A percentile compares a stretch with the other conserved stretches of the same genome.
These are phyloP conservation scores for Xylariales sp. DNA, from an alignment of 2,329 filamentous ascomycete species.

Conservation along the genomic window DNA sequence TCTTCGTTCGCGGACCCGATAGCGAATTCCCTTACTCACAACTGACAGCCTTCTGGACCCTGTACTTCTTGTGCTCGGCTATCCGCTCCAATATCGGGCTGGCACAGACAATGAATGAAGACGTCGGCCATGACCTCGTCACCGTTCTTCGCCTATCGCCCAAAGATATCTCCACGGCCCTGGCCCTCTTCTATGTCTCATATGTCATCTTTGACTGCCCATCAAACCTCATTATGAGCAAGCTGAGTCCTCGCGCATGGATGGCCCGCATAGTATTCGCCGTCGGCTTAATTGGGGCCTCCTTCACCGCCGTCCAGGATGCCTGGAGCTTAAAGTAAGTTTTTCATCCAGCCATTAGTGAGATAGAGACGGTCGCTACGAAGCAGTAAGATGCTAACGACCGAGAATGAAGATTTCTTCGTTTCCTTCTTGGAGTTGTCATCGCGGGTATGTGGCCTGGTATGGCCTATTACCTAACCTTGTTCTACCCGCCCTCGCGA, in stretches of 20 bases:
- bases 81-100: slow-evolving; percentile 93
- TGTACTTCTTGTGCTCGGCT: slow-evolving; percentile 93
- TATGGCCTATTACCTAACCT: slow-evolving; percentile 91
- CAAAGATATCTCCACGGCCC: slow-evolving; percentile 83
- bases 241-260: slow-evolving; percentile 86
- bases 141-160: slow-evolving; percentile 75
- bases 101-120: slow-evolving; percentile 91
- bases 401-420: slow-evolving; percentile 67
- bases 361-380: neutral
- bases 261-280: slow-evolving; percentile 92
- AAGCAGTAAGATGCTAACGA: slow-evolving; percentile 31
- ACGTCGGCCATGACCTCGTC: slow-evolving; percentile 78
- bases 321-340: slow-evolving; percentile 85
- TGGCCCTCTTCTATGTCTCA: slow-evolving; percentile 91
- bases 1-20: neutral
- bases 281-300: slow-evolving; percentile 84
- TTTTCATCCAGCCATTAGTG: neutral
- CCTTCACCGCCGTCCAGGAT: slow-evolving; percentile 82
- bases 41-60: slow-evolving; percentile 78
- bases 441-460: slow-evolving; percentile 96
- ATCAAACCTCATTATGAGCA: slow-evolving; percentile 89
- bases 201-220: slow-evolving; percentile 92
- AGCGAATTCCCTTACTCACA: slow-evolving; percentile 18
- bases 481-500: slow-evolving; percentile 89
- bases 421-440: slow-evolving; percentile 85